These are phyloP conservation scores for Penicillium olsonii DNA, from an alignment of 2,329 filamentous ascomycete species.

Conservation along the genomic window DNA sequence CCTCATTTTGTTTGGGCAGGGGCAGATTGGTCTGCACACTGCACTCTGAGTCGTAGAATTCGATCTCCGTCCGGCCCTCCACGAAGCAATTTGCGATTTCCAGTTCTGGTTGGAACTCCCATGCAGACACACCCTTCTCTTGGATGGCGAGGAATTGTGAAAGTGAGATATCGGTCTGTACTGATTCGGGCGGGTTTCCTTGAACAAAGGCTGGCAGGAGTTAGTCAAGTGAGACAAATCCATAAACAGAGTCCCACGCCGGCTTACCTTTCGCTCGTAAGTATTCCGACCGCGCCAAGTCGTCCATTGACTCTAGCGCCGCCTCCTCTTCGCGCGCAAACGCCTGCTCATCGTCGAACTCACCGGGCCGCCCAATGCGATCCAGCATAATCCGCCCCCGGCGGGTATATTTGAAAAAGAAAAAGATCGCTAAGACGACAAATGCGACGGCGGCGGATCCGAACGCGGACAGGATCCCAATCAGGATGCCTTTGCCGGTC, in stretches of 20 bases:
- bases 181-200: slow-evolving; percentile 90
- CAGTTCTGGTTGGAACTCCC: slow-evolving; percentile 98
- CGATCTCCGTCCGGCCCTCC: slow-evolving; percentile 92
- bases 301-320: slow-evolving; percentile 93
- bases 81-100: slow-evolving; percentile 99
- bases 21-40: slow-evolving; percentile 96
- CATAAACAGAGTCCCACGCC: neutral
- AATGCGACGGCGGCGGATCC: slow-evolving; percentile 85
- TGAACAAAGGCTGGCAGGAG: slow-evolving; percentile 75
- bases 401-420: slow-evolving; percentile 89
- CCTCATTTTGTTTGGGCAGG: slow-evolving; percentile 97
- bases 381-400: slow-evolving; percentile 90
- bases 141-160: slow-evolving; percentile 98
- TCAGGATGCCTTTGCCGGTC: slow-evolving; percentile 78
- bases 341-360: slow-evolving; percentile 96
- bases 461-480: slow-evolving; percentile 91
- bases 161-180: slow-evolving; percentile 94
- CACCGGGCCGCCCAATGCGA: slow-evolving; percentile 86
- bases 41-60: slow-evolving; percentile 98
- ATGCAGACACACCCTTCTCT: slow-evolving; percentile 98
- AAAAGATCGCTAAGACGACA: slow-evolving; percentile 76
- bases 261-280: slow-evolving; percentile 83
- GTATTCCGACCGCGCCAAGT: slow-evolving; percentile 86
- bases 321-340: slow-evolving; percentile 93
- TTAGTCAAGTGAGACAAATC: slow-evolving; percentile 6